Conservation (phyloP, 2,329 filamentous ascomycete species). For the Westerdykella aurantiaca region DNA sequence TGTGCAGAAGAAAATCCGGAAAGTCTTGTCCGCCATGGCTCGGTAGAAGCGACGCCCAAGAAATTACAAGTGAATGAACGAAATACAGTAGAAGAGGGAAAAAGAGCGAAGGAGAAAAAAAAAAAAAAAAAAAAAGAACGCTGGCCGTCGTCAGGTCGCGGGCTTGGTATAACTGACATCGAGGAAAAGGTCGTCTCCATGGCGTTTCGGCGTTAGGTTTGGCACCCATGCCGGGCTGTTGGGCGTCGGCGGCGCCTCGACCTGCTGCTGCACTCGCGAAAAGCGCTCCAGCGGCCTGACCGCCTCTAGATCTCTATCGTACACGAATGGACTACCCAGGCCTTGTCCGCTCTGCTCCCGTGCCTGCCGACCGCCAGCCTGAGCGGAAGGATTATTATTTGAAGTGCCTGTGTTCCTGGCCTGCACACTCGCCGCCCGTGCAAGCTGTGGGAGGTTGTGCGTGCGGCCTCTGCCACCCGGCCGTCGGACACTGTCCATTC, state of each 20-base stretch:
- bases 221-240: conserved; percentile 56
- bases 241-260: conserved; percentile 11
- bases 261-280: conserved; percentile 5
- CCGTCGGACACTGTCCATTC: conserved; percentile 19
- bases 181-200: conserved; percentile 59
- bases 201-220: conserved; percentile 59
- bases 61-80: neutral
- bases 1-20: neutral
- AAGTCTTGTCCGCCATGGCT: neutral
- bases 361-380: conserved; percentile 14
- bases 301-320: conserved; percentile 16
- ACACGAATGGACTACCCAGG: conserved; percentile 24
- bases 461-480: conserved; percentile 3
- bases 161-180: conserved; percentile 30
- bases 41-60: neutral
- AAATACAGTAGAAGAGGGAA: neutral
- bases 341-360: conserved; percentile 22
- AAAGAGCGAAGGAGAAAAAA: neutral
- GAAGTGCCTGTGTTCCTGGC: conserved; percentile 13
- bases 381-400: conserved; percentile 1
- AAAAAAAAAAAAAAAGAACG: neutral
- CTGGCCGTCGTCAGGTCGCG: neutral
- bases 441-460: conserved; percentile 12
- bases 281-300: conserved; percentile 26
- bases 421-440: conserved; percentile 21